phyloP scores from a whole-genome alignment of 2,329 filamentous ascomycete genomes.

The Penicillium sp. region DNA sequence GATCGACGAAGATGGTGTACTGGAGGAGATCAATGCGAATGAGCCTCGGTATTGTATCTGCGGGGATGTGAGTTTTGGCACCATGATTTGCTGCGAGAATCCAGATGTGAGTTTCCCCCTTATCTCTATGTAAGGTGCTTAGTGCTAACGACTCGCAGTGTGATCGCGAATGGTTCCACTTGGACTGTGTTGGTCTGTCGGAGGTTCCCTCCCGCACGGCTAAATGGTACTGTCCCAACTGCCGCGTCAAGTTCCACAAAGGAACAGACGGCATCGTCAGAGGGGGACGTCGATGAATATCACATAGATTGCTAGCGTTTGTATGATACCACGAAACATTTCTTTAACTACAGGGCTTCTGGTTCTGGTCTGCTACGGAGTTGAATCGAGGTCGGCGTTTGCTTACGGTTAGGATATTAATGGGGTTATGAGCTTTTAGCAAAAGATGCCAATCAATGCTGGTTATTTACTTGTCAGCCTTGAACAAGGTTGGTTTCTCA shows the following conservation, averaged over 20 bases:
- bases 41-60: constrained; percentile 63
- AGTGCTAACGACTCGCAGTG: constrained; percentile 45
- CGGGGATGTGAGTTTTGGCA: constrained; percentile 59
- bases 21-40: constrained; percentile 55
- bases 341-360: background rate
- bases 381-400: constrained; percentile 4
- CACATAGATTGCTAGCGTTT: constrained; percentile 5
- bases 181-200: constrained; percentile 56
- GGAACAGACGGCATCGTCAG: constrained; percentile 40
- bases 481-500: background rate
- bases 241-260: constrained; percentile 48
- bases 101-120: constrained; percentile 45
- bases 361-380: constrained; percentile 1
- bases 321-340: constrained; percentile 25
- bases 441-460: background rate
- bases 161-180: constrained; percentile 64
- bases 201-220: constrained; percentile 57
- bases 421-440: background rate
- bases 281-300: constrained; percentile 31
- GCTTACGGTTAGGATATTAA: background rate
- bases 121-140: background rate
- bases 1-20: constrained; percentile 46
- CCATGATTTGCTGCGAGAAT: constrained; percentile 64
- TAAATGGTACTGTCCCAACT: constrained; percentile 65
- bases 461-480: background rate